Base-by-base conservation (phyloP, 371 early-diverging fungal species). In the Batrachochytrium dendrobatidis region DNA sequence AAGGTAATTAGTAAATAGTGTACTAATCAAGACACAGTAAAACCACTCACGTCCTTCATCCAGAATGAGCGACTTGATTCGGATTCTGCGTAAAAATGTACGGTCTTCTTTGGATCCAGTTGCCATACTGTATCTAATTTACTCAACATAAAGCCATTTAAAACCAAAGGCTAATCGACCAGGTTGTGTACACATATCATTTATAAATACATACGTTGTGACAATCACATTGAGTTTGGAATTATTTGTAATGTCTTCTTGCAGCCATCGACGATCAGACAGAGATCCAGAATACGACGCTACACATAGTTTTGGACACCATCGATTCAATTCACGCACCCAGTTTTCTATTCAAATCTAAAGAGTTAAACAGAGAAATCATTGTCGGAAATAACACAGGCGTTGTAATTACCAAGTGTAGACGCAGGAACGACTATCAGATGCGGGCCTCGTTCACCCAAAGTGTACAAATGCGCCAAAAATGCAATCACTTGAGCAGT, bases 401-500 rank as follows among this genome's bases (percentile, higher is more conserved):
- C 4, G 5, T 28, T 18, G 29, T 17, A 15, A 25, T 48, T 59
- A 65, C 63, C 65, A 26, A 92, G 61, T 6, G 92, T 92, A n/a
- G 93, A 92, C 0, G 92, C 76, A 12, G 94, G 95, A 1, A 92
- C 92, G 24, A 94, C 76, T n/a, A 94, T 75, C 20, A 94, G 55
- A 68, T 88, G 89, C 6, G 90, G 91, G 0, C 90, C 90, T 6
- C 62, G 49, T 22, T 78, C 72, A 0, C 80, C 83, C 17, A 72
- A 60, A 48, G 85, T 83, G 2, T 75, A 62, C 15, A 91, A 74
- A 17, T 80, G 75, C 15, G 85, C 86, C 33, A 98, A 57, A 56
- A 94, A 90, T 30, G 87, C 73, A 61, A 98, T 95, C 5, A 93
- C 90, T 65, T 96, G 97, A 7, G 94, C 88, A 3, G 98, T 96